These are phyloP conservation scores for Dactylellina sp. DNA, from an alignment of 2,329 filamentous ascomycete species.

Conservation along the genomic window DNA sequence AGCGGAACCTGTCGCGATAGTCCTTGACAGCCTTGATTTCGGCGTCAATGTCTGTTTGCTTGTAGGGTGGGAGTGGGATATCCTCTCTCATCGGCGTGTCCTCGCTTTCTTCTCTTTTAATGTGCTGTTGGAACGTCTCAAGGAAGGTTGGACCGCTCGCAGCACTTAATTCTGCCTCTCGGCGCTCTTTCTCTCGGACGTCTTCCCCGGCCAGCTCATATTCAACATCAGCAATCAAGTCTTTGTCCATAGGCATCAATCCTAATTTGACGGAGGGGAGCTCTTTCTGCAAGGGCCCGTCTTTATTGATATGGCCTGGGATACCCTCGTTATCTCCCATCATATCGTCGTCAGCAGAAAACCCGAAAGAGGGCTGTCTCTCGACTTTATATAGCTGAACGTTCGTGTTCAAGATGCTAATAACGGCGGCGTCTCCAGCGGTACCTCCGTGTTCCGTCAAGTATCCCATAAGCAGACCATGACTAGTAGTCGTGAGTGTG, in stretches of 20 bases:
- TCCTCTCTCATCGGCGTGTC: constrained; percentile 83
- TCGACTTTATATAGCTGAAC: constrained; percentile 71
- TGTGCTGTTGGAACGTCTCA: constrained; percentile 88
- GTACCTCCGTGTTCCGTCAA: constrained; percentile 86
- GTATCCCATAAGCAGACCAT: constrained; percentile 84
- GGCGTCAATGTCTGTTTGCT: constrained; percentile 89
- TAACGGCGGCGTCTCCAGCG: constrained; percentile 82
- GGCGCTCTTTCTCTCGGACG: constrained; percentile 63
- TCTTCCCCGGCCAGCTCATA: constrained; percentile 90
- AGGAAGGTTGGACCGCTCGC: constrained; percentile 77
- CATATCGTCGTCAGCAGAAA: constrained; percentile 69
- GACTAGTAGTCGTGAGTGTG: constrained; percentile 86
- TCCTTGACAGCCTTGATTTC: constrained; percentile 95
- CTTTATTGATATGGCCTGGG: constrained; percentile 74
- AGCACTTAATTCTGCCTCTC: constrained; percentile 58
- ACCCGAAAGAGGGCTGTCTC: constrained; percentile 66
- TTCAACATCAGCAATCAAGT: constrained; percentile 84
- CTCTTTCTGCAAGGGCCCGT: constrained; percentile 71
- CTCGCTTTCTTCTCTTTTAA: constrained; percentile 88
- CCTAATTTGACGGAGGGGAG: constrained; percentile 78
- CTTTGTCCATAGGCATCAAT: constrained; percentile 82
- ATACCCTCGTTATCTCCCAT: constrained; percentile 76
- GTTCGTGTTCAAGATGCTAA: constrained; percentile 75
- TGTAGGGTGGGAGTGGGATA: constrained; percentile 86
- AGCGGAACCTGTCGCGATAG: constrained; percentile 88